Conservation (phyloP, 306 rosid genomes). For the Quercus robur region DNA sequence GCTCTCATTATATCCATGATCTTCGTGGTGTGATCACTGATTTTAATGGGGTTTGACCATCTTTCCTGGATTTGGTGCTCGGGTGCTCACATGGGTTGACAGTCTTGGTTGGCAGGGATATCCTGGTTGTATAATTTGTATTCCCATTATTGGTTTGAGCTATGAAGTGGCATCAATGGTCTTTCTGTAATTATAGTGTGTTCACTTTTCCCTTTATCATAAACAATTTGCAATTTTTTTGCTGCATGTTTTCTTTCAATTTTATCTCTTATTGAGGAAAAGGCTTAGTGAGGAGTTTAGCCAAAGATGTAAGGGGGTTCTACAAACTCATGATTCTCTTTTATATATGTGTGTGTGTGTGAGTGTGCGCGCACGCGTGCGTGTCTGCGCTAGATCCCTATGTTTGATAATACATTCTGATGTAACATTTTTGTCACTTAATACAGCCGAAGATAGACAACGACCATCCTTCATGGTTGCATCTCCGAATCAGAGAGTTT, state of each 20-base stretch:
- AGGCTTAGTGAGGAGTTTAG: not conserved
- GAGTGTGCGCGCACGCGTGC: rapidly evolving
- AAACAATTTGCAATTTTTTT: not conserved
- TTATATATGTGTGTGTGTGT: not conserved
- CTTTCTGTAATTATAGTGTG: too few relatives aligned
- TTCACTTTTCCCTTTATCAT: not conserved
- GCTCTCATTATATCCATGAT: too few relatives aligned
- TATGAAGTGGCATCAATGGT: too few relatives aligned
- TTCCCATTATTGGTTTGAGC: too few relatives aligned
- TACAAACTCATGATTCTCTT: not conserved
- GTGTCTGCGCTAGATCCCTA: not conserved
- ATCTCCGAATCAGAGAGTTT: constrained; percentile 65
- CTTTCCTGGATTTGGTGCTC: too few relatives aligned
- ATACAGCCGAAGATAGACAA: constrained; percentile 67
- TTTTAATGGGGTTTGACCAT: too few relatives aligned
- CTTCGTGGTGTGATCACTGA: too few relatives aligned
- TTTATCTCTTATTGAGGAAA: constrained; percentile 8
- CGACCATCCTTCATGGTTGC: constrained; percentile 77
- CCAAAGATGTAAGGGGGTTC: not conserved
- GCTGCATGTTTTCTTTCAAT: constrained; percentile 8
- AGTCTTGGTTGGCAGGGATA: too few relatives aligned
- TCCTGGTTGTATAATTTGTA: too few relatives aligned
- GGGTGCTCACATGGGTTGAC: too few relatives aligned
- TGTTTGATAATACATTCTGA: not conserved
- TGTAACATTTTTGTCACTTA: constrained; percentile 6